Evolutionary conservation across 164 flowering plant genomes (phyloP).

Genomic region (Stephania yunnanensis): DNA sequence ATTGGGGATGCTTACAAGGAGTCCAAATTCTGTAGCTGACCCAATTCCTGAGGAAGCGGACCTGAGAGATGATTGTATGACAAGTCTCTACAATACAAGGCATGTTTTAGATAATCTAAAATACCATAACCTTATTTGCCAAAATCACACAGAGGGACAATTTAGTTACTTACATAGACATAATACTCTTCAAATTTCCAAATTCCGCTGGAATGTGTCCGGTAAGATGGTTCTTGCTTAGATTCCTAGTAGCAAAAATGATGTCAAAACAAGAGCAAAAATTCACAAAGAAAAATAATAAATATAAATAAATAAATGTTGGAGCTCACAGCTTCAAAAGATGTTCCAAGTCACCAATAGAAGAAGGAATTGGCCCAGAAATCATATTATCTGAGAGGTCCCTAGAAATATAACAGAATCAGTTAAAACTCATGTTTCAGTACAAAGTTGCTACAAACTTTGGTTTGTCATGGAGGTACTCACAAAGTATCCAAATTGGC

Average conservation of each 20-base stretch:
- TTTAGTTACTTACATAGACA: slow-evolving; percentile 61
- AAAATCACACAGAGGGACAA: neutral
- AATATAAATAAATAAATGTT: neutral
- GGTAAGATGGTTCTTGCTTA: slow-evolving; percentile 58
- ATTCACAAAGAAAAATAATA: neutral
- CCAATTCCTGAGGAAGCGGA: slow-evolving; percentile 65
- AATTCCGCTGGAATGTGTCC: slow-evolving; percentile 80
- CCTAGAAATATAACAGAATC: slow-evolving; percentile 29
- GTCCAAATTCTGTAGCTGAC: slow-evolving; percentile 73
- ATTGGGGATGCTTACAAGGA: slow-evolving; percentile 51
- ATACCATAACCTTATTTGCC: neutral
- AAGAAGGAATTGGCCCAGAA: slow-evolving; percentile 67
- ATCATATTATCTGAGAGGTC: slow-evolving; percentile 75
- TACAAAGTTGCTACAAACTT: neutral
- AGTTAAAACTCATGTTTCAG: neutral
- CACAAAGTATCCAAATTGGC: slow-evolving; percentile 90
- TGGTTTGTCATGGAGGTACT: slow-evolving; percentile 22
- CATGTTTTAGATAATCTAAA: neutral
- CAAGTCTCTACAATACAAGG: slow-evolving; percentile 54
- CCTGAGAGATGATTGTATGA: slow-evolving; percentile 72
- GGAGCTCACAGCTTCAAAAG: slow-evolving; percentile 78
- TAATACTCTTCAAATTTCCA: slow-evolving; percentile 81
- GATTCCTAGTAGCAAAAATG: slow-evolving; percentile 41
- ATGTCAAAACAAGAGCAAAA: slow-evolving; percentile 6
- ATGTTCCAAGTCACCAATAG: slow-evolving; percentile 94